Conservation (phyloP, 345 rosid species). For the Gossypium mustelinum region DNA sequence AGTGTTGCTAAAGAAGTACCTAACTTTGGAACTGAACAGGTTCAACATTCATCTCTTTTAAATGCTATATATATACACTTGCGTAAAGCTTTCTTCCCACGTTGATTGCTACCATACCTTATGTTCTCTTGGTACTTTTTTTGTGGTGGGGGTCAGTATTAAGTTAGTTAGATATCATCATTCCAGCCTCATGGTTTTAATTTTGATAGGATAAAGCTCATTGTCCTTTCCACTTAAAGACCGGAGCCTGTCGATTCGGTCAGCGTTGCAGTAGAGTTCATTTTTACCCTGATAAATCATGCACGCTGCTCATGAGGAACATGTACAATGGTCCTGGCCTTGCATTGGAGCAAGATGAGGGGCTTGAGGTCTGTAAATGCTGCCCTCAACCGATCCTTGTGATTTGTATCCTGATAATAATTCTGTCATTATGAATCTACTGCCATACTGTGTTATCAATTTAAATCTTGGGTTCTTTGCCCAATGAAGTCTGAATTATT, state of each 20-base stretch:
- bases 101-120: neutral
- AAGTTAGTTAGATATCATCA: constrained; percentile 2
- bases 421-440: constrained; percentile 1
- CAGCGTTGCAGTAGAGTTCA: constrained; percentile 94
- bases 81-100: neutral
- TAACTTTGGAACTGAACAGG: constrained; percentile 96
- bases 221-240: constrained; percentile 94
- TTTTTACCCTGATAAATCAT: constrained; percentile 80
- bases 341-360: constrained; percentile 97
- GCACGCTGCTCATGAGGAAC: constrained; percentile 85
- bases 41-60: constrained; percentile 9
- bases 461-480: neutral
- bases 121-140: neutral
- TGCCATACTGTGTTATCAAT: neutral
- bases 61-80: neutral
- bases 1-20: constrained; percentile 84
- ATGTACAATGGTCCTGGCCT: constrained; percentile 96
- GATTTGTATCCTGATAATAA: constrained; percentile 86
- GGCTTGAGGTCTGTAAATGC: constrained; percentile 97
- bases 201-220: constrained; percentile 85
- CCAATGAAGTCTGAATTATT: neutral
- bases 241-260: constrained; percentile 96
- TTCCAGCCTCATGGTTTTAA: constrained; percentile 12
- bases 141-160: neutral
- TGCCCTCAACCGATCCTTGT: constrained; percentile 66